Evolutionary conservation across 306 rosid genomes (phyloP), one percentile per base, ranked within the genome.

Genomic region (Vicia sativa): DNA sequence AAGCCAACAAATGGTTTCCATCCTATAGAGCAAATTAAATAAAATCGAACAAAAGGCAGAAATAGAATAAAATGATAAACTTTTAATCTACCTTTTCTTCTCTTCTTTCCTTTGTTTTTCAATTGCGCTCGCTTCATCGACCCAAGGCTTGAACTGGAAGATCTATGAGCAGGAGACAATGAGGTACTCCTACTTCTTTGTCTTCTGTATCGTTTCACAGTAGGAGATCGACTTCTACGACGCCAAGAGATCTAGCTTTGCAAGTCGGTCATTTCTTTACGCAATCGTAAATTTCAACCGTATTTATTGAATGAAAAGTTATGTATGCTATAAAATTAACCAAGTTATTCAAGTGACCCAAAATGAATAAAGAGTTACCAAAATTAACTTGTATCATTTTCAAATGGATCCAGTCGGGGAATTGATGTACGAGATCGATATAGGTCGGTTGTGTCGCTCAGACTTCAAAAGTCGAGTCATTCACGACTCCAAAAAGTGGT

Each of bases 81-180:
- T 58, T 77, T 58, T 71, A 71, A 67, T 66, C 80, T 88, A 95
- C 99, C 99, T 90, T 88, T 90, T 88, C 83, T 81, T 95, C 78
- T 88, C 95, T 75, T 89, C 96, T 78, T 85, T 85, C 84, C 68
- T 85, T 84, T 81, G 82, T 84, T 88, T 88, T 66, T 90, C 99
- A 81, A 70, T 67, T 5, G 85, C 86, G 89, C 83, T 86, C 96
- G n/a, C n/a, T n/a, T n/a, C 77, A 82, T 70, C 54, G 86, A 84
- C 46, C 88, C 99, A 74, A 84, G 83, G 72, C 89, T 90, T 67
- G 96, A 77, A 80, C 87, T 84, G 65, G 96, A 84, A 77, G 90
- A 85, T 84, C 81, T 85, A 49, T 14, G 86, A 63, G 82, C 28
- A 58, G 96, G 93, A 74, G 99, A 88, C 59, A 73, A 58, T n/a